A percentile compares a stretch with the other conserved stretches of the same genome.
phyloP scores from a whole-genome alignment of 1,284 basidiomycete genomes.

The Trichosporon ovoides region DNA sequence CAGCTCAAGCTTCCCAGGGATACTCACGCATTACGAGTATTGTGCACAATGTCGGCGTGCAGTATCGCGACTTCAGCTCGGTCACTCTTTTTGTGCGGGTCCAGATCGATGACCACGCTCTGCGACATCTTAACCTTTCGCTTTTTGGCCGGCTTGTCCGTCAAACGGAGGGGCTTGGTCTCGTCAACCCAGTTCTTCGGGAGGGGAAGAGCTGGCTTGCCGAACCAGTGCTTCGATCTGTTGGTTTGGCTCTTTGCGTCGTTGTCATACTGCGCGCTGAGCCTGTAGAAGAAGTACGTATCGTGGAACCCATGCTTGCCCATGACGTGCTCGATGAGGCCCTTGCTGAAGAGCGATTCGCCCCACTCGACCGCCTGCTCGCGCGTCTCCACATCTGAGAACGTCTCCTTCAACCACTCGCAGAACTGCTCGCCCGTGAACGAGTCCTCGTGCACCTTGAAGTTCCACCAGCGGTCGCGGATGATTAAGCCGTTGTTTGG shows the following conservation, averaged over 20 bases:
- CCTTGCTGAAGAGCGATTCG: slow-evolving; percentile 64
- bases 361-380: slow-evolving; percentile 77
- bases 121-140: slow-evolving; percentile 70
- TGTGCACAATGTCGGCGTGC: slow-evolving; percentile 88
- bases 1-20: background rate
- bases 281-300: slow-evolving; percentile 72
- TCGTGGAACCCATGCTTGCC: slow-evolving; percentile 75
- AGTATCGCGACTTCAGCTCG: slow-evolving; percentile 80
- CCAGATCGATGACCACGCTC: slow-evolving; percentile 79
- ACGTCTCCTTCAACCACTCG: slow-evolving; percentile 78
- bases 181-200: slow-evolving; percentile 26
- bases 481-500: slow-evolving; percentile 44
- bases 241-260: slow-evolving; percentile 24
- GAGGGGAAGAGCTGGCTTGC: slow-evolving; percentile 17
- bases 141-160: slow-evolving; percentile 52
- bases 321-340: slow-evolving; percentile 72
- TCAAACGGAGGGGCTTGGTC: slow-evolving; percentile 10
- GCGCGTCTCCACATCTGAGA: slow-evolving; percentile 71
- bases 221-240: slow-evolving; percentile 33
- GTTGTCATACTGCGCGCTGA: slow-evolving; percentile 63
- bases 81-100: slow-evolving; percentile 71
- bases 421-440: slow-evolving; percentile 83
- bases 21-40: slow-evolving; percentile 66
- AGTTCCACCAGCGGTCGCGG: slow-evolving; percentile 44
- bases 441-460: slow-evolving; percentile 53